Evolutionary conservation across 2,329 filamentous ascomycete genomes (phyloP), one percentile per base, ranked within the genome.

Genomic region (Colletotrichum sp.): DNA sequence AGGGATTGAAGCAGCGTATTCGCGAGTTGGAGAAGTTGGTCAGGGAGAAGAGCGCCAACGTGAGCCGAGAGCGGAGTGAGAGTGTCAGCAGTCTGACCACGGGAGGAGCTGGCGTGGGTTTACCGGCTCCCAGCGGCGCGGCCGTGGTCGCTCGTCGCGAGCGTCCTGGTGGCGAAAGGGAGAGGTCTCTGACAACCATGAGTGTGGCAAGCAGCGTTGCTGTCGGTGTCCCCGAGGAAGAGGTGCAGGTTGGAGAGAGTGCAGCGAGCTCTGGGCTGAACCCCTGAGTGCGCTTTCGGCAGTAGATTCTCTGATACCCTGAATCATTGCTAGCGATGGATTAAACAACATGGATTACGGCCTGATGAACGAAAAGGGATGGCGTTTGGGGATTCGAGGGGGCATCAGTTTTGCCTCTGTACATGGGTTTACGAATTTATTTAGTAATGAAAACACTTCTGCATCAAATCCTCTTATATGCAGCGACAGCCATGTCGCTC

Each of bases 211-310:
- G 85, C 26, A 88, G 85, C 73, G 81, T 88, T 3, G 89, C 84
- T 7, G 86, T 91, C 1, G 90, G 90, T 3, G 90, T 92, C 4
- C 87, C 90, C 0, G 91, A 92, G 58, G 90, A 92, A 62, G 90
- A 91, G 80, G 82, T 93, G 58, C 86, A 87, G 67, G 90, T 93
- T 32, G 91, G 91, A 3, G 91, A 93, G 84, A 92, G 91, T 76
- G 91, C 91, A 1, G 89, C 90, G 2, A 92, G 89, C 78, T 83
- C 85, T 0, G 85, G 85, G 1, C 71, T 86, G 59, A 69, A 72
- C 9, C 65, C 65, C 7, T 74, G 32, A 76, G 26, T 9, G 6
- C 18, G 24, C 43, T 61, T 24, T 52, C 13, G n/a, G 26, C 56
- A 34, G 48, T 16, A 26, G 30, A 34, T 52, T 21, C 26, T 55